Evolutionary conservation across 768 basidiomycete genomes (phyloP).

Genomic region (Collybia nuda): DNA sequence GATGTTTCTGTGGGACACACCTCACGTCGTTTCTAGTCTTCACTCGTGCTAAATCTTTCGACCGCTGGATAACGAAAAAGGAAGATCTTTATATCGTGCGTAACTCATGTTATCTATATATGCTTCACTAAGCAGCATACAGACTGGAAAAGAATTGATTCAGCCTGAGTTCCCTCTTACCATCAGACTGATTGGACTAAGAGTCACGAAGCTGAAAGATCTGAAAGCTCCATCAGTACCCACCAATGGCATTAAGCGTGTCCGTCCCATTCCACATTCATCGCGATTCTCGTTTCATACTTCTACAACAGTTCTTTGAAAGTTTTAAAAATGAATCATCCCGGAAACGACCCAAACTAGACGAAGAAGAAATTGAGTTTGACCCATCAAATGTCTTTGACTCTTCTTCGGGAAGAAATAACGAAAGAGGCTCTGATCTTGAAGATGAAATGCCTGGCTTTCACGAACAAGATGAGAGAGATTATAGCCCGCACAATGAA

Average conservation of each 20-base stretch:
- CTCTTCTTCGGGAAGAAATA: neutral
- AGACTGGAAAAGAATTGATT: slow-evolving; percentile 83
- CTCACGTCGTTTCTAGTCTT: slow-evolving; percentile 45
- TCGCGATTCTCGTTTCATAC: neutral
- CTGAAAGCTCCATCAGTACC: slow-evolving; percentile 45
- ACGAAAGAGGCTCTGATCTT: slow-evolving; percentile 13
- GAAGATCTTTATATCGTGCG: slow-evolving; percentile 77
- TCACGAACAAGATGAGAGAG: slow-evolving; percentile 50
- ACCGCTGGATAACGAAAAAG: slow-evolving; percentile 75
- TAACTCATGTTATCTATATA: slow-evolving; percentile 5
- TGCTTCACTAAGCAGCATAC: slow-evolving; percentile 8
- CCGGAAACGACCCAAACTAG: slow-evolving; percentile 39
- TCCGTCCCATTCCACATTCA: slow-evolving; percentile 26
- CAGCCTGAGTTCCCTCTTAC: slow-evolving; percentile 77
- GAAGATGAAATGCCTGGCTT: slow-evolving; percentile 53
- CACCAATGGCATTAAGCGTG: slow-evolving; percentile 69
- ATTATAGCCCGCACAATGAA: slow-evolving; percentile 19
- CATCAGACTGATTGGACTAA: slow-evolving; percentile 83
- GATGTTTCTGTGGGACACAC: neutral
- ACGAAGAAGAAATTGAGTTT: slow-evolving; percentile 16
- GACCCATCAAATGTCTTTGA: slow-evolving; percentile 9
- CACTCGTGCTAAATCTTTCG: slow-evolving; percentile 80
- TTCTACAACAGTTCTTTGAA: slow-evolving; percentile 57
- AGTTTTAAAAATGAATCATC: slow-evolving; percentile 29
- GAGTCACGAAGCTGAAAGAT: slow-evolving; percentile 89